Conservation (phyloP, 192 early-diverging fungal genomes). For the Nowakowskiella sp. region DNA sequence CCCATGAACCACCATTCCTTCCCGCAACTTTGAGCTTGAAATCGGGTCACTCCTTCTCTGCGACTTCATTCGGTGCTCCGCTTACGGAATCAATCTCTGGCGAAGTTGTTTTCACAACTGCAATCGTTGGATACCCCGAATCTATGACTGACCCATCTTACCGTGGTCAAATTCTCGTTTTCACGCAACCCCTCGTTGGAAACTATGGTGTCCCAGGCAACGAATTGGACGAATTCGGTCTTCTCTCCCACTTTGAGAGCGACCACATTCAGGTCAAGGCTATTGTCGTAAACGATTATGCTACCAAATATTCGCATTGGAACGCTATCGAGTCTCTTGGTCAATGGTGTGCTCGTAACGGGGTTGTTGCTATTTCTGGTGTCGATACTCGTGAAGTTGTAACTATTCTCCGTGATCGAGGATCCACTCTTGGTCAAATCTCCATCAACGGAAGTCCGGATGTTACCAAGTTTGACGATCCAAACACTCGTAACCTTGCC, state of each 20-base stretch:
- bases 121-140: conserved; percentile 92
- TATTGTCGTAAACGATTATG: conserved; percentile 88
- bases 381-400: conserved; percentile 90
- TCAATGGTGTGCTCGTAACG: conserved; percentile 78
- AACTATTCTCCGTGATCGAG: conserved; percentile 72
- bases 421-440: conserved; percentile 77
- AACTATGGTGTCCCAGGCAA: conserved; percentile 89
- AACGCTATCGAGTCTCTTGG: conserved; percentile 82
- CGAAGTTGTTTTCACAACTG: conserved; percentile 93
- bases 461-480: conserved; percentile 50
- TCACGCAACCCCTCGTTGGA: conserved; percentile 93
- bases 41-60: conserved; percentile 73
- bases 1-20: conserved; percentile 30
- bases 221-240: conserved; percentile 67
- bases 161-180: conserved; percentile 87
- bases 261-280: conserved; percentile 76
- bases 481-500: conserved; percentile 68
- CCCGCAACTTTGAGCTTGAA: conserved; percentile 69
- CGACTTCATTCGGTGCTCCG: conserved; percentile 80
- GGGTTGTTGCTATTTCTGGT: conserved; percentile 79
- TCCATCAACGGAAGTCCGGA: conserved; percentile 32
- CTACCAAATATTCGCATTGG: conserved; percentile 87
- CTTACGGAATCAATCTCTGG: conserved; percentile 51
- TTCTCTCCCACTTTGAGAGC: conserved; percentile 82
- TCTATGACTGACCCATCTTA: conserved; percentile 98